A percentile compares a stretch with the other conserved stretches of the same genome.
phyloP scores from a whole-genome alignment of 768 basidiomycete genomes.

The Rhizopogon rudus region DNA sequence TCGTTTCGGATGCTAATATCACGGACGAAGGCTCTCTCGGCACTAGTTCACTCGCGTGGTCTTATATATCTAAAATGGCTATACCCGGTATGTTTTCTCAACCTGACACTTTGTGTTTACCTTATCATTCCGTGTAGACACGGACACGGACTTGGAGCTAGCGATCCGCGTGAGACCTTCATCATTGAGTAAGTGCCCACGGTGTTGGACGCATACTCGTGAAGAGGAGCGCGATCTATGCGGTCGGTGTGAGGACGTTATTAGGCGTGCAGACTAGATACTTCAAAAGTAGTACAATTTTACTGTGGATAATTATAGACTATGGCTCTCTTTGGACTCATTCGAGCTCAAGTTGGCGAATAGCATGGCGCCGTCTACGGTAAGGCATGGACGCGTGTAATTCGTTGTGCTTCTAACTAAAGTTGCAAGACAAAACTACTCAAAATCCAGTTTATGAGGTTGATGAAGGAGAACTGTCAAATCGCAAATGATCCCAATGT shows the following conservation, averaged over 20 bases:
- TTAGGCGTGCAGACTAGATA: neutral
- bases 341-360: neutral
- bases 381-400: no score
- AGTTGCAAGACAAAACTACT: no score
- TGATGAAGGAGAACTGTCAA: no score
- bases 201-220: conserved; percentile 84
- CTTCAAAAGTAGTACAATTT: neutral
- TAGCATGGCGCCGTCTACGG: neutral
- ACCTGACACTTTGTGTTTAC: neutral
- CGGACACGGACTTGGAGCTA: conserved; percentile 21
- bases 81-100: conserved; percentile 40
- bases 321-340: neutral
- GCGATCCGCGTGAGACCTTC: conserved; percentile 61
- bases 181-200: conserved; percentile 67
- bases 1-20: conserved; percentile 68
- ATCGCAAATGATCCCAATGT: no score
- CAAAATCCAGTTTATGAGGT: no score
- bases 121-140: neutral
- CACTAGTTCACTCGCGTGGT: conserved; percentile 41
- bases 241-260: conserved; percentile 45
- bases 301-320: neutral
- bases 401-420: no score
- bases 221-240: conserved; percentile 51
- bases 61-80: conserved; percentile 37
- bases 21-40: conserved; percentile 39